Evolutionary conservation across 441 rosid species (phyloP).

Genomic region (Raphanus hybrid): DNA sequence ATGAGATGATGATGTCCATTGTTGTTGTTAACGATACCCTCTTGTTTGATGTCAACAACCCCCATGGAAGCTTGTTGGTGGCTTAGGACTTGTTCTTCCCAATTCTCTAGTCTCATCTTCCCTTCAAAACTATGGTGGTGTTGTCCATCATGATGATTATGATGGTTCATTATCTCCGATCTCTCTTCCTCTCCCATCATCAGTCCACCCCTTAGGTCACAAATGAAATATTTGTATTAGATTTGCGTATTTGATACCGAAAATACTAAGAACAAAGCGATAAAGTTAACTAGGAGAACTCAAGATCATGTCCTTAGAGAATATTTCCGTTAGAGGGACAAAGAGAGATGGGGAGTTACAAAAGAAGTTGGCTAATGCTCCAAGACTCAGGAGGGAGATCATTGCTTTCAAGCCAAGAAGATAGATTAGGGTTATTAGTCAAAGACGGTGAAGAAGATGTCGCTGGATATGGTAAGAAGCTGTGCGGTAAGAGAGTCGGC

Average conservation of each 20-base stretch:
- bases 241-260: conserved; percentile 6
- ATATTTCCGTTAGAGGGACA: conserved; percentile 1
- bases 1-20: conserved; percentile 43
- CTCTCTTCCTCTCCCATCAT: conserved; percentile 66
- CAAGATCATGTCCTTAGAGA: conserved; percentile 22
- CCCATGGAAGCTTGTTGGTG: conserved; percentile 56
- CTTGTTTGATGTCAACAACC: conserved; percentile 65
- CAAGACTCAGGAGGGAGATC: conserved; percentile 79
- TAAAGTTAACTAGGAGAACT: conserved; percentile 22
- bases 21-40: conserved; percentile 52
- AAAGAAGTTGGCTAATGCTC: conserved; percentile 79
- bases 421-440: conserved; percentile 49
- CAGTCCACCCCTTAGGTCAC: conserved; percentile 68
- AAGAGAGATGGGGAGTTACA: conserved; percentile 54
- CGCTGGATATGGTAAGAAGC: conserved; percentile 49
- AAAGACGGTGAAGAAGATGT: conserved; percentile 51
- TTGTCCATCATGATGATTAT: conserved; percentile 35
- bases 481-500: conserved; percentile 52
- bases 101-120: conserved; percentile 62
- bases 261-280: conserved; percentile 10
- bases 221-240: conserved; percentile 5
- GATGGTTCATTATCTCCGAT: conserved; percentile 47
- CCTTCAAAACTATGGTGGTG: conserved; percentile 50
- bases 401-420: conserved; percentile 62
- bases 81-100: conserved; percentile 74